Base-by-base conservation (phyloP, 2,329 filamentous ascomycete genomes). In the Colletotrichum camelliae region DNA sequence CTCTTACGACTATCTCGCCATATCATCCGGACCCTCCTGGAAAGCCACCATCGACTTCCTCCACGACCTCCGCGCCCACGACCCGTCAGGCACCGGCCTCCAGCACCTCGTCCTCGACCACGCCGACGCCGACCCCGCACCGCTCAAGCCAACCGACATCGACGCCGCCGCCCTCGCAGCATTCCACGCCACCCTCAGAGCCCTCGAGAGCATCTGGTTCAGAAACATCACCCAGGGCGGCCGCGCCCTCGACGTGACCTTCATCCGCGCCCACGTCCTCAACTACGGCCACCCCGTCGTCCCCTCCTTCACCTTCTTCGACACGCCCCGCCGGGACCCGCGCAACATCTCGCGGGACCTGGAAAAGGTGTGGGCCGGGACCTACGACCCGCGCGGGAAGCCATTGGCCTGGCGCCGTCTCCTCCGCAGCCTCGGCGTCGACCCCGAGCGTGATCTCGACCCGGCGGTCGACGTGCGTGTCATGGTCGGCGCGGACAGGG, bases 141-240 rank as follows among this genome's bases (percentile, higher is more conserved):
- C 61, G 9, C 12, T 29, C n/a, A 27, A 52, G n/a, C 15, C 15
- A 4, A 12, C 35, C 10, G 39, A 21, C 16, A 16, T 66, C 21
- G 61, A 75, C 16, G 4, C 21, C 39, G 21, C 60, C n/a, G 15
- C 61, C 6, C 68, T 68, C 16, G 35, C 27, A 4, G 73, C 62
- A 1, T 62, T 75, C 27, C 24, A 7, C 24, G 33, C 57, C 13
- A 64, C 35, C 24, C 9, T 64, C 16, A 39, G 15, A 24, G 67
- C 31, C 21, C 69, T 75, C 21, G 48, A 64, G 21, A 73, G 62
- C 39, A n/a, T 75, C 27, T 75, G 73, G 73, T 73, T 73, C 69
- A 67, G 62, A 29, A 24, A 18, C 35, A 48, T 52, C 9, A 21
- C 27, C 15, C 27, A 15, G 13, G 69, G 24, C 21, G 69, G 69